phyloP scores from a whole-genome alignment of 2,329 filamentous ascomycete genomes.

The Aspergillus sp. region DNA sequence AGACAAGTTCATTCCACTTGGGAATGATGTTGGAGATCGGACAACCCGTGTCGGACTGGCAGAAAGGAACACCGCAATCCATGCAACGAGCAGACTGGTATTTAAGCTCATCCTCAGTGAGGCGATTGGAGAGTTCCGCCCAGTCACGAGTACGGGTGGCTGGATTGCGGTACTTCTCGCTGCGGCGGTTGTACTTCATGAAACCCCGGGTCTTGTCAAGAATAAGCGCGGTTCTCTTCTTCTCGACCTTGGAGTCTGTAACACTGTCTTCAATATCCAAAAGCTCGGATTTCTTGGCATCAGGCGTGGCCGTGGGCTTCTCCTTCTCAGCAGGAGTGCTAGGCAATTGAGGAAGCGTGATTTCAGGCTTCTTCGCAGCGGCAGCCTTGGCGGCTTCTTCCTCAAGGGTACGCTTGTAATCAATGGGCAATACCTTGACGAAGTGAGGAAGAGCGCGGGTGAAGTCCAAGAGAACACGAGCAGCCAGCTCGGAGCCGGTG shows the following conservation, averaged over 20 bases:
- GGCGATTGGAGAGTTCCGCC: slow-evolving; percentile 82
- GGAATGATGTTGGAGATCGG: slow-evolving; percentile 97
- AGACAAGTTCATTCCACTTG: slow-evolving; percentile 88
- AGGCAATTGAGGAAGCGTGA: slow-evolving; percentile 74
- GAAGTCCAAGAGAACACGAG: slow-evolving; percentile 92
- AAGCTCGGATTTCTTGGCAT: slow-evolving; percentile 66
- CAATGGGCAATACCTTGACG: slow-evolving; percentile 87
- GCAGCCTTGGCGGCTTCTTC: slow-evolving; percentile 85
- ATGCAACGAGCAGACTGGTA: slow-evolving; percentile 96
- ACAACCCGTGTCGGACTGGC: slow-evolving; percentile 92
- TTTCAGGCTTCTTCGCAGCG: slow-evolving; percentile 80
- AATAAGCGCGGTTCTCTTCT: slow-evolving; percentile 84
- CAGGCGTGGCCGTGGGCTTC: slow-evolving; percentile 59
- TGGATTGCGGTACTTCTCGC: slow-evolving; percentile 87
- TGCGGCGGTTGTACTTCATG: slow-evolving; percentile 92
- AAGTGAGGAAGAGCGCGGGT: slow-evolving; percentile 86
- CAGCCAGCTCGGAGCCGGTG: slow-evolving; percentile 91
- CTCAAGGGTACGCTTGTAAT: slow-evolving; percentile 90
- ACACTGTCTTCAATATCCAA: slow-evolving; percentile 92
- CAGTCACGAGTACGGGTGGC: slow-evolving; percentile 87
- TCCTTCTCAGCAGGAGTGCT: slow-evolving; percentile 55
- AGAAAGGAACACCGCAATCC: slow-evolving; percentile 98
- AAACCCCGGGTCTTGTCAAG: slow-evolving; percentile 98
- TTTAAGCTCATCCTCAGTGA: slow-evolving; percentile 93
- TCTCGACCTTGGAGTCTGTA: slow-evolving; percentile 78